Evolutionary conservation across 192 early-diverging fungal genomes (phyloP), one percentile per base, ranked within the genome.

Genomic region (Podila clonocystis): DNA sequence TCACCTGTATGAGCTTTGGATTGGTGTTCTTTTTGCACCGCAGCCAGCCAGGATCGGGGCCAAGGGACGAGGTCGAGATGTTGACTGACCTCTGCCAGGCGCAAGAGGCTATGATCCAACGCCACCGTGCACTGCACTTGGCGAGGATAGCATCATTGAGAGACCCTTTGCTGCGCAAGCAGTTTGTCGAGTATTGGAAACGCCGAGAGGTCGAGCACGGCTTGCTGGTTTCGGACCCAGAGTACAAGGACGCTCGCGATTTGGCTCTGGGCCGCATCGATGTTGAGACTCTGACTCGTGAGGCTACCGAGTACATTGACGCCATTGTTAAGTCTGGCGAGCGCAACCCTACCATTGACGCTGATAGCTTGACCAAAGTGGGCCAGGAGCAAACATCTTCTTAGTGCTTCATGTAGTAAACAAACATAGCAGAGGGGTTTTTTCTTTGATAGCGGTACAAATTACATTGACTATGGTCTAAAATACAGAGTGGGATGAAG

Each of bases 161-260:
- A 24, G 66, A 80, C 28, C 70, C 70, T 17, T 12, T 65, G 55
- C 49, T 80, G 24, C 71, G 77, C 20, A 80, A 80, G 30, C 77
- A 80, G 57, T 80, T 80, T 73, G 67, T 80, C 24, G 77, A 80
- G 48, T 80, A 80, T 52, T 80, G 77, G 77, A 80, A 80, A 45
- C 59, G 50, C 31, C 65, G 77, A 9, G 77, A 80, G 77, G 68
- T 80, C 13, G 77, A 80, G 45, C 77, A 80, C 50, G 52, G 62
- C n/a, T 9, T 80, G 20, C 15, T 80, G 15, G 24, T 63, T n/a
- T 24, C 60, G 2, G 77, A 80, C 29, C 62, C 19, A 8, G 77
- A 80, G 26, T 80, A 80, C 59, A 80, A 69, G 70, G 77, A 80
- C 20, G 77, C 77, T 38, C 77, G 77, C 22, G 70, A 72, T 26